Evolutionary conservation across 2,329 filamentous ascomycete genomes (phyloP), one percentile per base, ranked within the genome.

Genomic region (Ciborinia camelliae): DNA sequence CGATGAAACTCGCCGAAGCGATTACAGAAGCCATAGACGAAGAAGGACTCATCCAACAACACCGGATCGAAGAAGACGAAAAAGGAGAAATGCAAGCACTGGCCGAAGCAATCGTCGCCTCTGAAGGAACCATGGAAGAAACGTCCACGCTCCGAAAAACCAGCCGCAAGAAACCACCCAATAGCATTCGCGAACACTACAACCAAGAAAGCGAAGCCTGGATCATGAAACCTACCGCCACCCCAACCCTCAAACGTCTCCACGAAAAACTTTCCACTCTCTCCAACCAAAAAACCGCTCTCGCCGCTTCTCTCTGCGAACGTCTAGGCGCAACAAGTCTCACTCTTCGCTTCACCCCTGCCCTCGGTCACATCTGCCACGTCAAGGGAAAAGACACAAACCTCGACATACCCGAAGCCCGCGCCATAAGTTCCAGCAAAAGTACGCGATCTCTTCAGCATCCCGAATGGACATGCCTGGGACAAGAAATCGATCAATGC

Each of bases 1-100:
- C 92, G 0, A 78, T 81, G 14, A 81, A 84, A 50, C 83, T 98
- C 5, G 90, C 93, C 2, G 77, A 80, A 28, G 84, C 83, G 28
- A 97, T 99, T 65, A 79, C 84, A 58, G 81, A 84, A 3, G 88
- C 94, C 4, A 96, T 99, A 65, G 95, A 99, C 72, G 95, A 98
- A 77, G 93, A 97, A 68, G 91, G 92, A 0, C 80, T 98, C n/a
- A 82, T 87, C 20, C 86, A 91, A 69, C 88, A 91, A 71, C 93
- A 97, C 71, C 85, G 89, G 43, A 82, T 89, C 1, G 87, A 95
- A 70, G 88, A 94, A 67, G 86, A 84, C 61, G 86, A 91, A 68
- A 86, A 87, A 0, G 85, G 82, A 26, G 85, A 89, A 66, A 86
- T 95, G 71, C 84, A 90, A 30, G 84, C 85, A 1, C 80, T 96